Conservation (phyloP, 306 rosid species). For the Lagenaria siceraria region DNA sequence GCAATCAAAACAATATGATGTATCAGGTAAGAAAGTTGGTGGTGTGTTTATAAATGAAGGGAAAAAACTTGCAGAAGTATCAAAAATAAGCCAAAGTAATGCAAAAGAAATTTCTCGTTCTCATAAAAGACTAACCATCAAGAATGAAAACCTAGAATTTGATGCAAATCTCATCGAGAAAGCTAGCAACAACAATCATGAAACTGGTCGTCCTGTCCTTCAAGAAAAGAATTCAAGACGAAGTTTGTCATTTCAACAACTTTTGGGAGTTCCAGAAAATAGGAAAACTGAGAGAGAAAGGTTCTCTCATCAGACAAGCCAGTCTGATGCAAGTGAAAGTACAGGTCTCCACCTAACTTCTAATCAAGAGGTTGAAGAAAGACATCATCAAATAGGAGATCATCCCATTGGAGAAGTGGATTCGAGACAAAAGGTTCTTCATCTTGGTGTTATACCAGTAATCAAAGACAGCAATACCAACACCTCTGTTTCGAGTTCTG, state of each 20-base stretch:
- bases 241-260: conserved; percentile 18
- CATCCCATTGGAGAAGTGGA: conserved; percentile 14
- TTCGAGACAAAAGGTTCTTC: conserved; percentile 32
- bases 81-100: conserved; percentile 19
- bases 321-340: conserved; percentile 25
- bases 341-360: conserved; percentile 19
- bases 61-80: conserved; percentile 19
- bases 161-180: conserved; percentile 22
- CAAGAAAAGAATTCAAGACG: conserved; percentile 19
- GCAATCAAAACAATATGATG: conserved; percentile 29
- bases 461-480: conserved; percentile 20
- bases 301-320: conserved; percentile 19
- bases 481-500: conserved; percentile 23
- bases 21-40: conserved; percentile 22
- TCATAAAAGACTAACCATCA: conserved; percentile 15
- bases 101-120: conserved; percentile 20
- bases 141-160: conserved; percentile 27
- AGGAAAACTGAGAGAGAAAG: conserved; percentile 29
- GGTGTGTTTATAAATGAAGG: conserved; percentile 22
- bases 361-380: conserved; percentile 31
- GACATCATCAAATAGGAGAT: conserved; percentile 22
- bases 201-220: conserved; percentile 15
- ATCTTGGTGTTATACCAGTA: conserved; percentile 33
- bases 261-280: conserved; percentile 19
- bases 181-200: conserved; percentile 19